A percentile compares a stretch with the other conserved stretches of the same genome.
Evolutionary conservation across 257 asterid species (phyloP).

Genomic region (Paraleonurus japonicus): DNA sequence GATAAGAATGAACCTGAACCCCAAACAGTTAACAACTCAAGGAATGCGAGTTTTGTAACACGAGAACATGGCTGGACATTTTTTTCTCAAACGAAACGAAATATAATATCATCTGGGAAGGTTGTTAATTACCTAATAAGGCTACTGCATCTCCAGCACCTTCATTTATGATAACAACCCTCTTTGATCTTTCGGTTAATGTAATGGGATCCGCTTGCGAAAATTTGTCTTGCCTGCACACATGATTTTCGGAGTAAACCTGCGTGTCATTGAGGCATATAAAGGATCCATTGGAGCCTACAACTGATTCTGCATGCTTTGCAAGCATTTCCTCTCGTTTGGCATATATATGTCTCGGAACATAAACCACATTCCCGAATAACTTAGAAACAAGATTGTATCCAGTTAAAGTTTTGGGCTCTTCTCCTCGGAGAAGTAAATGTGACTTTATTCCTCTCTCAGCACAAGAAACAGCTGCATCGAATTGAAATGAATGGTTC

Average conservation of each 20-base stretch:
- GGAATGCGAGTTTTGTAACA: slow-evolving; percentile 2
- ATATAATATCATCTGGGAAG: neutral
- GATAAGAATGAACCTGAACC: neutral
- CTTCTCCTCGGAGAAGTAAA: slow-evolving; percentile 90
- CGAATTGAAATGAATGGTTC: slow-evolving; percentile 29
- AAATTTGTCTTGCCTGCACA: slow-evolving; percentile 1
- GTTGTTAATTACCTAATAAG: slow-evolving; percentile 53
- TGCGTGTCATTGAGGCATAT: slow-evolving; percentile 42
- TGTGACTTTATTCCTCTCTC: slow-evolving; percentile 88
- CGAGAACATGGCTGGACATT: neutral
- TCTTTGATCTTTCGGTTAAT: slow-evolving; percentile 34
- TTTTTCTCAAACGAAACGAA: neutral
- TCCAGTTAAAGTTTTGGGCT: slow-evolving; percentile 81
- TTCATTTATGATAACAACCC: slow-evolving; percentile 67
- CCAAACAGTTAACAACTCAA: slow-evolving; percentile 2
- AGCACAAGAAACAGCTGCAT: slow-evolving; percentile 86
- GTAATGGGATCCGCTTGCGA: slow-evolving; percentile 23
- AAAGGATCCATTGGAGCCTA: slow-evolving; percentile 47
- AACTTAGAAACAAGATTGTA: slow-evolving; percentile 71
- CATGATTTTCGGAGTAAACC: slow-evolving; percentile 32
- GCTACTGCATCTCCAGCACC: slow-evolving; percentile 91
- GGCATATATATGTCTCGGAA: slow-evolving; percentile 73
- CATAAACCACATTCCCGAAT: slow-evolving; percentile 69
- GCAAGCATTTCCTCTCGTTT: slow-evolving; percentile 76
- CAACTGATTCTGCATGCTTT: slow-evolving; percentile 56